A percentile compares a stretch with the other conserved stretches of the same genome.
These are phyloP conservation scores for Aspergillus neoniger DNA, from an alignment of 2,329 filamentous ascomycete genomes.

Conservation along the genomic window DNA sequence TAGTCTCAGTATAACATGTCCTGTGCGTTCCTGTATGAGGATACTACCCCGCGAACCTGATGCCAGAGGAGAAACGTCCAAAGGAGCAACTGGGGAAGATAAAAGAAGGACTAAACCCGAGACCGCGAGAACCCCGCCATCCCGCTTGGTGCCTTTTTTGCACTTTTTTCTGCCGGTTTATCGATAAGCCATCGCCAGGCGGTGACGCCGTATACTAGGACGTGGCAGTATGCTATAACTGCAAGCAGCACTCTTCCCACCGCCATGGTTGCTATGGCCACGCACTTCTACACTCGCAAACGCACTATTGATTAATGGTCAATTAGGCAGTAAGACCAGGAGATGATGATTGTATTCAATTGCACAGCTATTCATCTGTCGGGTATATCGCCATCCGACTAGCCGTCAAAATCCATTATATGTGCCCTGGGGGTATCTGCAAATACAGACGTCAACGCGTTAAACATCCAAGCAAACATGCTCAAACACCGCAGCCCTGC, in stretches of 20 bases:
- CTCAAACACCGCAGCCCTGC: constrained; percentile 8
- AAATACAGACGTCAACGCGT: constrained; percentile 24
- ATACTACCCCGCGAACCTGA: neutral
- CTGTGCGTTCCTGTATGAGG: neutral
- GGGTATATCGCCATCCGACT: constrained; percentile 2
- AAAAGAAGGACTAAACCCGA: constrained; percentile 6
- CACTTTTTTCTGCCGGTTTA: constrained; percentile 17
- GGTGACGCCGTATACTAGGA: neutral
- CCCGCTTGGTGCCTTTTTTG: constrained; percentile 9
- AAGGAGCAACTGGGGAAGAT: neutral
- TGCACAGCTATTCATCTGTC: neutral
- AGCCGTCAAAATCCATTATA: constrained; percentile 21
- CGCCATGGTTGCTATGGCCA: neutral
- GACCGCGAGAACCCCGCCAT: constrained; percentile 11
- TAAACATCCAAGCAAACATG: constrained; percentile 14
- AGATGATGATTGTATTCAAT: neutral
- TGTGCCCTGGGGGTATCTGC: constrained; percentile 27
- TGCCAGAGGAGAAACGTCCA: neutral
- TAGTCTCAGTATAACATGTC: neutral
- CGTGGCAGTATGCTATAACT: constrained; percentile 8
- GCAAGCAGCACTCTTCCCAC: no score
- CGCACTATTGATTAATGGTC: neutral
- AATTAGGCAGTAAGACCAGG: neutral
- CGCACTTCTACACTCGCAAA: neutral
- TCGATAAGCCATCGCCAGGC: constrained; percentile 17